Evolutionary conservation across 495 filamentous ascomycete species (phyloP), one percentile per base, ranked within the genome.

Genomic region (Letharia columbiana): DNA sequence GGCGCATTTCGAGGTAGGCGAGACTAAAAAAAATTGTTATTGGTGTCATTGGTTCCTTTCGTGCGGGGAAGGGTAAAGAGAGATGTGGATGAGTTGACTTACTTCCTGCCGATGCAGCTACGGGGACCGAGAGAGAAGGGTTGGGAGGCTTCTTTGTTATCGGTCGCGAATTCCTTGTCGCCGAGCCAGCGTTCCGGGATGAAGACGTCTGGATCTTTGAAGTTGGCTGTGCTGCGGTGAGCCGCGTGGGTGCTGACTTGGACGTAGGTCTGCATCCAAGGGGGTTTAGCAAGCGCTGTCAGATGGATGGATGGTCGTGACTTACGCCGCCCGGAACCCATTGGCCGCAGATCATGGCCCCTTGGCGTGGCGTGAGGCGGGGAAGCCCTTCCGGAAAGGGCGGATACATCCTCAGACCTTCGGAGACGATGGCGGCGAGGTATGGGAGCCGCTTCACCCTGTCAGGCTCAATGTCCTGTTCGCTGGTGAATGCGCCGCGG

Each of bases 121-220:
- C 80, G 72, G 4, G 79, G 74, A 4, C 80, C 80, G 2, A 80
- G 61, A 44, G 72, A 71, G 60, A 83, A 83, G 3, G 80, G 80
- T 60, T 79, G 76, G 9, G 78, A 61, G 3, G 72, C 74, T 12
- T 77, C 76, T 33, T 71, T 76, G 5, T 70, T 71, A 61, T 82
- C 80, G 0, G 54, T 63, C 1, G 62, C 69, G 23, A 76, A 80
- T 4, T 71, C 44, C 33, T 75, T 69, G 11, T 70, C 64, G 9
- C 71, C 75, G 10, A 83, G 71, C 79, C 79, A 83, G 37, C 80
- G 75, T 49, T 82, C 80, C 12, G 80, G 80, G 20, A 71, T 41
- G 54, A 80, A 82, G 2, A 70, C 64, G 28, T 78, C 57, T 0
- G 79, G 76, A 10, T 72, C 70, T 40, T 70, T 64, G 59, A 80